Evolutionary conservation across 257 asterid species (phyloP).

Genomic region (Thymus quinquecostatus): DNA sequence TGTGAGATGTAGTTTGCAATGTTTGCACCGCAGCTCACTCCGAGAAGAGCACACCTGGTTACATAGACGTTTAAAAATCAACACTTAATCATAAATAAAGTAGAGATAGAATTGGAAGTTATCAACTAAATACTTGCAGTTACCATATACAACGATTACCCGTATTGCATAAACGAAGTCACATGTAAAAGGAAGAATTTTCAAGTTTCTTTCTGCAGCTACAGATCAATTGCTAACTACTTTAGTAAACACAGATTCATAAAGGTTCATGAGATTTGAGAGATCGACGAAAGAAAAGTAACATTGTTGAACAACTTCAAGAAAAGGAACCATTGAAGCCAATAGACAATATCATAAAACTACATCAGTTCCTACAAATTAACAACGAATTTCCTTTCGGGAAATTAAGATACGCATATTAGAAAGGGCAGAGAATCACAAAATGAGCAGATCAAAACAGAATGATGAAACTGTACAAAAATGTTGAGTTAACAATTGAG

Average conservation of each 20-base stretch:
- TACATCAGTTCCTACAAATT: background rate
- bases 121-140: background rate
- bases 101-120: background rate
- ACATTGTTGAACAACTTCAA: background rate
- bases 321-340: slow-evolving; percentile 15
- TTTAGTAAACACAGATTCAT: background rate
- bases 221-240: background rate
- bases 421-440: background rate
- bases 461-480: background rate
- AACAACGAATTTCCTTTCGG: background rate
- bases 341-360: background rate
- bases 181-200: background rate
- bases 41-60: slow-evolving; percentile 82
- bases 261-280: background rate
- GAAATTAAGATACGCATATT: background rate
- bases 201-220: background rate
- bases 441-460: background rate
- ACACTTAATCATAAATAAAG: slow-evolving; percentile 3
- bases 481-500: background rate
- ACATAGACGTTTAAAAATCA: slow-evolving; percentile 19
- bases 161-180: background rate
- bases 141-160: background rate
- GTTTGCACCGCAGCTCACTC: slow-evolving; percentile 87
- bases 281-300: background rate
- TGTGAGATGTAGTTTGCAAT: slow-evolving; percentile 66